phyloP scores from a whole-genome alignment of 2,329 filamentous ascomycete species.

The Alternaria incomplexa region DNA sequence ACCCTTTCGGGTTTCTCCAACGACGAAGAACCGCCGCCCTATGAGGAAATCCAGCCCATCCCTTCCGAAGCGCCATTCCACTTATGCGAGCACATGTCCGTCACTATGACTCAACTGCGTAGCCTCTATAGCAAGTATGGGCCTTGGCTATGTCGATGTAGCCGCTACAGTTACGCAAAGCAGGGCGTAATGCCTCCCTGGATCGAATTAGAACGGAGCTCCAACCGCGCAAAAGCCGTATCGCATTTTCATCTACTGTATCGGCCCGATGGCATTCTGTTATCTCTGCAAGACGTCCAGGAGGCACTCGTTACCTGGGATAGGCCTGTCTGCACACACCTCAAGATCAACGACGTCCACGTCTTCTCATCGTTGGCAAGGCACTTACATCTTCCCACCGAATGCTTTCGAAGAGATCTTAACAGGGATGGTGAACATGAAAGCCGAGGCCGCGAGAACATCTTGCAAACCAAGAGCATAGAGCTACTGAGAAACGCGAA shows the following conservation, averaged over 20 bases:
- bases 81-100: not conserved
- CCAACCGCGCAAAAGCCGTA: not conserved
- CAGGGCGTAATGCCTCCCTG: not conserved
- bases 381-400: not conserved
- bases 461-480: not conserved
- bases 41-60: no score
- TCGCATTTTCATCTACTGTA: not conserved
- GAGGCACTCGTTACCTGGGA: not conserved
- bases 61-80: no score
- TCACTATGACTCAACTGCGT: not conserved
- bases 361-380: not conserved
- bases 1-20: no score
- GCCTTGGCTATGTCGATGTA: not conserved
- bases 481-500: not conserved
- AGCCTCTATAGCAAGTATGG: not conserved
- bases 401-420: not conserved
- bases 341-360: not conserved
- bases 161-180: not conserved
- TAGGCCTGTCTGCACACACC: not conserved
- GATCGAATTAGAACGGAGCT: not conserved
- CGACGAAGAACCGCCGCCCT: no score
- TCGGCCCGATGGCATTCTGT: not conserved
- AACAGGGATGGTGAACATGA: not conserved
- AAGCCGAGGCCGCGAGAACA: not conserved
- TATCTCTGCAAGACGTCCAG: not conserved